These are phyloP conservation scores for grape (Vitis vinifera) DNA, from an alignment of 164 flowering plant species.

Conservation along the genomic window ASM3070453v1 NC_081814.1:25796001-25796500, in stretches of 20 bases:
- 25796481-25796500: background rate
- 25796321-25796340: background rate
- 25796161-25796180: background rate
- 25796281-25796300: background rate
- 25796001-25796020: slow-evolving; percentile 64
- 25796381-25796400: no score
- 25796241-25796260: slow-evolving; percentile 6
- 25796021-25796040: slow-evolving; percentile 63
- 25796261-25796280: background rate
- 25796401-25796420: no score
- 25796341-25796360: background rate
- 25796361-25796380: no score
- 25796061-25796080: slow-evolving; percentile 82
- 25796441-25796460: background rate
- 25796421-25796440: no score
- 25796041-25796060: slow-evolving; percentile 89
- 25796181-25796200: background rate
- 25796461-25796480: background rate
- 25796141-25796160: slow-evolving; percentile 7
- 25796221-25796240: slow-evolving; percentile 1
- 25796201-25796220: background rate
- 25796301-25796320: background rate
- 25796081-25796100: slow-evolving; percentile 70
- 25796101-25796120: slow-evolving; percentile 26
- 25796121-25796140: slow-evolving; percentile 17